Evolutionary conservation across 108 stramenopile species (phyloP).

Genomic region (Stephanodiscus triporus): DNA sequence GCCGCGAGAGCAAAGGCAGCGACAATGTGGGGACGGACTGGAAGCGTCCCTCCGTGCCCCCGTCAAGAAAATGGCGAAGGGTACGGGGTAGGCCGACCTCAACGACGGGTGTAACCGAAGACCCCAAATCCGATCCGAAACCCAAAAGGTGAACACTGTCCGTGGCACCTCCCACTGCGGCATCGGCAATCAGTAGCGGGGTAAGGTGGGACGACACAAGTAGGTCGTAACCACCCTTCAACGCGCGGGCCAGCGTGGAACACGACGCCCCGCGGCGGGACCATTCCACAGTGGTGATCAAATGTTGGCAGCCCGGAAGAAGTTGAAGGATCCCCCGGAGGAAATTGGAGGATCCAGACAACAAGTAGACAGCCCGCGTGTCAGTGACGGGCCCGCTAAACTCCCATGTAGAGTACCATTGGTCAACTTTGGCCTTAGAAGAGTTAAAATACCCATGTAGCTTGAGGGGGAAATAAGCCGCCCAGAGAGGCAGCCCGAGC

Average conservation of each 20-base stretch:
- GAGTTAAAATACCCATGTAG: background rate
- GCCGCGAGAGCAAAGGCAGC: background rate
- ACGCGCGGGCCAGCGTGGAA: background rate
- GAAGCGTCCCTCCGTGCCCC: background rate
- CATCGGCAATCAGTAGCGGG: background rate
- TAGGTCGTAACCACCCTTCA: background rate
- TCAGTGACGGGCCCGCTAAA: background rate
- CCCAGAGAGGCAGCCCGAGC: background rate
- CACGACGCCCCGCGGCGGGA: too few relatives aligned
- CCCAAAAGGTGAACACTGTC: background rate
- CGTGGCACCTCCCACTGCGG: background rate
- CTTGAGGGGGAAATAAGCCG: background rate
- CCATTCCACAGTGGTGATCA: too few relatives aligned
- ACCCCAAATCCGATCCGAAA: background rate
- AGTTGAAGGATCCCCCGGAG: background rate
- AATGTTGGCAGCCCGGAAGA: background rate
- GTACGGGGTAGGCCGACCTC: background rate
- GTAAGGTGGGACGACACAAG: background rate
- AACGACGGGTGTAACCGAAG: background rate
- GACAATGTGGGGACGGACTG: background rate
- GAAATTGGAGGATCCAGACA: background rate
- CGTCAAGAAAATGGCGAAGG: background rate
- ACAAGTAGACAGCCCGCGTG: background rate
- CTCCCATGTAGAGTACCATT: background rate
- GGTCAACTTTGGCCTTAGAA: too few relatives aligned